These are phyloP conservation scores for Amoebophrya sp. DNA, from an alignment of 169 alveolate genomes.

Conservation along the genomic window DNA sequence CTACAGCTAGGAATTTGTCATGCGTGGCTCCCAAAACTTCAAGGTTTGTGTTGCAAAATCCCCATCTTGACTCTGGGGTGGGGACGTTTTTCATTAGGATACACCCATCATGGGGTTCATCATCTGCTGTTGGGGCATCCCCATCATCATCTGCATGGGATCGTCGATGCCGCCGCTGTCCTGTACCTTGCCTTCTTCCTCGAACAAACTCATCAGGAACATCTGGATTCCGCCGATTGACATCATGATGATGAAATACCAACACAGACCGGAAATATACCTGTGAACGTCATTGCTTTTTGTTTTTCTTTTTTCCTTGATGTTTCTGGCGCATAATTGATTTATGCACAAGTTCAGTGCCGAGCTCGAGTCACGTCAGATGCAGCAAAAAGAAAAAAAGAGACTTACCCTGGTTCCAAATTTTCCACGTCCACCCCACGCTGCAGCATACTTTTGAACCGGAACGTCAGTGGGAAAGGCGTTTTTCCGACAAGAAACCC, in stretches of 20 bases:
- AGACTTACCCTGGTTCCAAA: slow-evolving; percentile 55
- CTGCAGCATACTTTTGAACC: slow-evolving; percentile 64
- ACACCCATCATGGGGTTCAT: background rate
- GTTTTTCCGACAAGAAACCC: slow-evolving; percentile 64
- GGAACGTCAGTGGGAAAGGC: slow-evolving; percentile 64
- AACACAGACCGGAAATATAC: background rate
- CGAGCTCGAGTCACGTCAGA: too few relatives aligned
- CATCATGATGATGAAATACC: background rate
- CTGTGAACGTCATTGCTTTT: too few relatives aligned
- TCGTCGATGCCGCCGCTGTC: background rate
- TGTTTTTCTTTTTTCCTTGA: too few relatives aligned
- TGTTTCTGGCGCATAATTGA: too few relatives aligned
- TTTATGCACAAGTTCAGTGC: too few relatives aligned
- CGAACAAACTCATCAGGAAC: background rate
- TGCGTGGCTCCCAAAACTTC: too few relatives aligned
- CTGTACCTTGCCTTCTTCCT: background rate
- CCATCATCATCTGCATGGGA: background rate
- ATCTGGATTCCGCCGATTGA: background rate
- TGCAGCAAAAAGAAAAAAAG: too few relatives aligned
- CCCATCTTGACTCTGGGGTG: too few relatives aligned
- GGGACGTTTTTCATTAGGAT: too few relatives aligned
- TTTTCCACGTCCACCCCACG: slow-evolving; percentile 59
- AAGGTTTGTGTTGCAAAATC: too few relatives aligned
- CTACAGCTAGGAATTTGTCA: too few relatives aligned
- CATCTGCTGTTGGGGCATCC: background rate